A percentile compares a stretch with the other conserved stretches of the same genome.
Conservation (phyloP, 2,329 filamentous ascomycete genomes). For the Chaetothyriales sp. region DNA sequence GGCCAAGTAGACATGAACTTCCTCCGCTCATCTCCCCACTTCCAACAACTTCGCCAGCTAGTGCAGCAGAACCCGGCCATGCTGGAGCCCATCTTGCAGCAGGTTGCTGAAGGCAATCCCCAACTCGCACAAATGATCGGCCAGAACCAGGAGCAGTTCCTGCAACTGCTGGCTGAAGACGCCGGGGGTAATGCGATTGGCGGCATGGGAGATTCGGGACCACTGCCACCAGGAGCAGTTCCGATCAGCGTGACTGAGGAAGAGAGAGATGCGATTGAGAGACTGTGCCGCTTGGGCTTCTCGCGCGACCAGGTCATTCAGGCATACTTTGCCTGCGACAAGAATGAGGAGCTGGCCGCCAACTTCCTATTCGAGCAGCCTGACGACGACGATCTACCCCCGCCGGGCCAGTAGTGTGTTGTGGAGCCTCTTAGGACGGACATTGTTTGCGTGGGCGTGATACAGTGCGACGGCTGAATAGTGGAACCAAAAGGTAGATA, state of each 20-base stretch:
- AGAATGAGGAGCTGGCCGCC: constrained; percentile 95
- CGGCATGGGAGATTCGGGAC: constrained; percentile 28
- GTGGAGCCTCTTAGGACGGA: no score
- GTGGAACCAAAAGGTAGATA: not conserved
- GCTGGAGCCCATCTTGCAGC: constrained; percentile 94
- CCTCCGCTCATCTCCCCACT: constrained; percentile 86
- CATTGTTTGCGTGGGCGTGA: not conserved
- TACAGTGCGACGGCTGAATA: not conserved
- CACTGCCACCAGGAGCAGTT: constrained; percentile 74
- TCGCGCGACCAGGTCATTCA: constrained; percentile 87
- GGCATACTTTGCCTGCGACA: constrained; percentile 97
- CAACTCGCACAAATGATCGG: constrained; percentile 85
- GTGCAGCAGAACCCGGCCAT: constrained; percentile 97
- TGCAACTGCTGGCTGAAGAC: constrained; percentile 67
- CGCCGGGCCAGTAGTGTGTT: constrained; percentile 4
- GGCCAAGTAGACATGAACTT: constrained; percentile 75
- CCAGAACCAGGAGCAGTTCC: constrained; percentile 81
- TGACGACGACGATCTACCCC: constrained; percentile 42
- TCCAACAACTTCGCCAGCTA: constrained; percentile 91
- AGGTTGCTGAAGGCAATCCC: constrained; percentile 87
- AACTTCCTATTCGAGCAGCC: constrained; percentile 98
- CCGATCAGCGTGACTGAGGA: constrained; percentile 87
- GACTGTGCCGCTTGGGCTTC: constrained; percentile 88
- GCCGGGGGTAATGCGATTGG: constrained; percentile 35
- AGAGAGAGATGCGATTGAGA: constrained; percentile 91